These are phyloP conservation scores for Hemerocallis citrina DNA, from an alignment of 106 monocot species.

Conservation along the genomic window DNA sequence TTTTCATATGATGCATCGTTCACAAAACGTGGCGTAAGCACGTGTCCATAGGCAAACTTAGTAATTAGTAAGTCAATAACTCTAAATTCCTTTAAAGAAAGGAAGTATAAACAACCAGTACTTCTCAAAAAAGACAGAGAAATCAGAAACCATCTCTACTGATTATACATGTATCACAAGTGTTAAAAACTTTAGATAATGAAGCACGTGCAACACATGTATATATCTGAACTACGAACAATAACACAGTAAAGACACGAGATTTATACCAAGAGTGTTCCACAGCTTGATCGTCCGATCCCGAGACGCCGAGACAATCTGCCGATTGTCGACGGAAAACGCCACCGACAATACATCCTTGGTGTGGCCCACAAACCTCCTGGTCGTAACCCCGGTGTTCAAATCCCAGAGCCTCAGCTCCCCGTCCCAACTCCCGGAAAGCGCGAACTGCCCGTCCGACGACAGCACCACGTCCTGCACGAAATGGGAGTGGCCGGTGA, in stretches of 20 bases:
- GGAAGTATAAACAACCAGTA: no score
- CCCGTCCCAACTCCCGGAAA: constrained; percentile 22
- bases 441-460: constrained; percentile 24
- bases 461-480: constrained; percentile 28
- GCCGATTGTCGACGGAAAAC: constrained; percentile 27
- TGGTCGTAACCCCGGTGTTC: constrained; percentile 11
- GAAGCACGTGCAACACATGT: no score
- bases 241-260: no score
- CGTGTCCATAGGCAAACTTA: no score
- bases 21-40: no score
- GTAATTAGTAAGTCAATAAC: no score
- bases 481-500: constrained; percentile 32
- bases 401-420: constrained; percentile 31
- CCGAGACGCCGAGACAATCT: constrained; percentile 22
- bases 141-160: no score
- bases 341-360: constrained; percentile 28
- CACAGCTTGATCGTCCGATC: constrained; percentile 23
- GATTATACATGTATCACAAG: no score
- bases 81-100: no score
- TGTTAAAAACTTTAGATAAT: no score
- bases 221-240: no score
- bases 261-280: constrained; percentile 28
- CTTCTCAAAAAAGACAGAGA: background rate
- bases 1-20: no score
- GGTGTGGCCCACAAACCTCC: constrained; percentile 25